Conservation (phyloP, 1,284 basidiomycete genomes). For the Hymenochaete sp. region DNA sequence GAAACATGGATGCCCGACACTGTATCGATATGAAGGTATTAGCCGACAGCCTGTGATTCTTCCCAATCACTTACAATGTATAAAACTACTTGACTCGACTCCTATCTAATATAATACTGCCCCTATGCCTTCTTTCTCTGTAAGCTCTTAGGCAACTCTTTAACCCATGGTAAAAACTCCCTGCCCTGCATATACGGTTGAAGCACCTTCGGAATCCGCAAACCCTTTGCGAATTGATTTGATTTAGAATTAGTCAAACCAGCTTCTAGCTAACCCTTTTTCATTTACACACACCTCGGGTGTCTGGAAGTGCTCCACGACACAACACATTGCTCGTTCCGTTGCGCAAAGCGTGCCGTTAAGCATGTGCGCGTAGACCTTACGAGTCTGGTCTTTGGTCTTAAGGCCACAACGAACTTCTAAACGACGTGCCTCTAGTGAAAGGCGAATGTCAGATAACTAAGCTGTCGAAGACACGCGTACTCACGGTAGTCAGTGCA, state of each 20-base stretch:
- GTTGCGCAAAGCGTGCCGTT: constrained; percentile 98
- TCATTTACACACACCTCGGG: constrained; percentile 55
- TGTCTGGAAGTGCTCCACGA: constrained; percentile 99
- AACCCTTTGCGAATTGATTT: constrained; percentile 45
- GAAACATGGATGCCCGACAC: too few species aligned
- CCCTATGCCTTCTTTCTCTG: constrained; percentile 53
- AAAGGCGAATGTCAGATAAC: too few species aligned
- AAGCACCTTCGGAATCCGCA: constrained; percentile 82
- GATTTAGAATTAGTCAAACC: not conserved
- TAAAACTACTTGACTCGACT: too few species aligned
- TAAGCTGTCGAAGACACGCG: too few species aligned
- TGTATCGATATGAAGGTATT: too few species aligned
- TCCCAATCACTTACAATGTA: too few species aligned
- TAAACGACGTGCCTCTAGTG: constrained; percentile 76
- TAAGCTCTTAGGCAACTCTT: constrained; percentile 72
- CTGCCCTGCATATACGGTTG: constrained; percentile 95
- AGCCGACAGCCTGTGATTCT: too few species aligned
- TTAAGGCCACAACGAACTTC: constrained; percentile 89
- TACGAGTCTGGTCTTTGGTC: constrained; percentile 65
- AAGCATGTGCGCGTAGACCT: constrained; percentile 94
- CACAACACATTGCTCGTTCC: constrained; percentile 90
- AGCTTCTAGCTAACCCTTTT: not conserved
- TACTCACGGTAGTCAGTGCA: constrained; percentile 93
- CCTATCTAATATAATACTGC: too few species aligned
- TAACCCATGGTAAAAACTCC: constrained; percentile 84